Conservation (phyloP, 2,329 filamentous ascomycete genomes). For the Madurella fahalii region DNA sequence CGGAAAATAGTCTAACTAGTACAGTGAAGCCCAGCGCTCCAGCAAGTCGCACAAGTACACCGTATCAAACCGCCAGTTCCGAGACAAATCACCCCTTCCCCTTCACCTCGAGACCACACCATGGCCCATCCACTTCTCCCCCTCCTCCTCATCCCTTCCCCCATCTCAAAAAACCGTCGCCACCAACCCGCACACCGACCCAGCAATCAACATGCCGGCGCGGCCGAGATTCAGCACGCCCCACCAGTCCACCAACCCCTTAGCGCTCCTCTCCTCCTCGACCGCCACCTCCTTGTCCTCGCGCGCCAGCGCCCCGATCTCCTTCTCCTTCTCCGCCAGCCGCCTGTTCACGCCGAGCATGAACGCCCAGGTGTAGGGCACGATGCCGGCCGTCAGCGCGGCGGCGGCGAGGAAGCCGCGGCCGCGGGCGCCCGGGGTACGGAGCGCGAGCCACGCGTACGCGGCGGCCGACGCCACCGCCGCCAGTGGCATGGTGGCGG, state of each 20-base stretch:
- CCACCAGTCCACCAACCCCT: slow-evolving; percentile 54
- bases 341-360: slow-evolving; percentile 46
- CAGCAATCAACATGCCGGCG: slow-evolving; percentile 20
- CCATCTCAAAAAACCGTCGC: slow-evolving; percentile 16
- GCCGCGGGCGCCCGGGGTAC: slow-evolving; percentile 13
- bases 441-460: slow-evolving; percentile 45
- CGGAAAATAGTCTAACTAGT: too few relatives aligned
- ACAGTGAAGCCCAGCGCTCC: too few relatives aligned
- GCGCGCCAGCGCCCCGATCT: slow-evolving; percentile 27
- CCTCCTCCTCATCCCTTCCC: neutral
- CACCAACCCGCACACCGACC: slow-evolving; percentile 30
- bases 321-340: slow-evolving; percentile 40
- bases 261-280: slow-evolving; percentile 37
- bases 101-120: too few relatives aligned
- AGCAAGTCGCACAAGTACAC: too few relatives aligned
- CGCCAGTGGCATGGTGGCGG: slow-evolving; percentile 36
- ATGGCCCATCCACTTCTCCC: neutral
- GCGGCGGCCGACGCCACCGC: slow-evolving; percentile 38
- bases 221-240: slow-evolving; percentile 46
- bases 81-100: too few relatives aligned
- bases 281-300: slow-evolving; percentile 32
- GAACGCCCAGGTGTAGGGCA: slow-evolving; percentile 49
- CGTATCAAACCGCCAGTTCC: too few relatives aligned
- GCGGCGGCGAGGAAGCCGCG: slow-evolving; percentile 36
- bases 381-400: slow-evolving; percentile 40